A percentile compares a stretch with the other conserved stretches of the same genome.
Conservation (phyloP, 768 basidiomycete species). For the Tylopilus sp. region DNA sequence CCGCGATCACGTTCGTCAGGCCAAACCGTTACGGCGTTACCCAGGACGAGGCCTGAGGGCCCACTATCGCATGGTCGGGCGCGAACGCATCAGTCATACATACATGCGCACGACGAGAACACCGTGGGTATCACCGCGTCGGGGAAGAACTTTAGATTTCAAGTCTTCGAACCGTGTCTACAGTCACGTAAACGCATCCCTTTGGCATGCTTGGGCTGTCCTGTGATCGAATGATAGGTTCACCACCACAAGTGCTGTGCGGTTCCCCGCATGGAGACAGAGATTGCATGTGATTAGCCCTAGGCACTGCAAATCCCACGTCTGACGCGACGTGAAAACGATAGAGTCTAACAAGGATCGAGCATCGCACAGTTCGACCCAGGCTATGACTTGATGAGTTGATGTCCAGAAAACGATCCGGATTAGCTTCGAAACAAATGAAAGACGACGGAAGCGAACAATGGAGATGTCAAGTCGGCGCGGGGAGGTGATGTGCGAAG, state of each 20-base stretch:
- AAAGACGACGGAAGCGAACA: neutral
- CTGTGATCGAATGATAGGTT: conserved; percentile 6
- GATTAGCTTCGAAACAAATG: neutral
- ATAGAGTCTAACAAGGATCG: neutral
- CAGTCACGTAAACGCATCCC: neutral
- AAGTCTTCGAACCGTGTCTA: conserved; percentile 10
- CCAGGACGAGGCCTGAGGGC: neutral
- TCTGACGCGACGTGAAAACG: neutral
- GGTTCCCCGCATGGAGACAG: neutral
- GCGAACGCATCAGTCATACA: conserved; percentile 10
- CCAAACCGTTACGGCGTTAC: conserved; percentile 3
- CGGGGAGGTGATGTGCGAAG: neutral
- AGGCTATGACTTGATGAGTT: neutral
- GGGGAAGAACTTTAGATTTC: conserved; percentile 2
- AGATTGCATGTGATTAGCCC: conserved; percentile 6
- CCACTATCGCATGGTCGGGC: neutral
- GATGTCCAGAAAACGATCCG: neutral
- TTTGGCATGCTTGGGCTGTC: neutral
- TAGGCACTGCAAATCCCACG: conserved; percentile 3
- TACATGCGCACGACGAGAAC: conserved; percentile 6
- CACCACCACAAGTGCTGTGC: neutral
- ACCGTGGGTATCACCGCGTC: conserved; percentile 9
- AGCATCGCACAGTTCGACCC: neutral
- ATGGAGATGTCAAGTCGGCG: conserved; percentile 5
- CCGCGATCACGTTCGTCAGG: neutral